phyloP scores from a whole-genome alignment of 2,329 filamentous ascomycete genomes.

The Claviceps arundinis region DNA sequence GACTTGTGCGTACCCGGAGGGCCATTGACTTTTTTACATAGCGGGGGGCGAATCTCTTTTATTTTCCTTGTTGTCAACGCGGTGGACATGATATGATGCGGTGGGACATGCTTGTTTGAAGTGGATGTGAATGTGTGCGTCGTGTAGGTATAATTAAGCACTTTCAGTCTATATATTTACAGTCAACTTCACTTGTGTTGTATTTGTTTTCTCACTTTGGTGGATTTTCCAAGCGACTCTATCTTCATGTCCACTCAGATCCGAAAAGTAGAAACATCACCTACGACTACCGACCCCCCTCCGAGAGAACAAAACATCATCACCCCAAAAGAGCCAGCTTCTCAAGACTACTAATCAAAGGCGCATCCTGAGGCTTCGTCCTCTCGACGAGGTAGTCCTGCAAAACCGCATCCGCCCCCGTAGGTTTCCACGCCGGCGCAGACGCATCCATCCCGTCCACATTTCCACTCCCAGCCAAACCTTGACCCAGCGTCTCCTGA shows the following conservation, averaged over 20 bases:
- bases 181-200: too few relatives aligned
- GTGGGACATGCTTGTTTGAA: neutral
- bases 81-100: neutral
- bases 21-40: constrained; percentile 13
- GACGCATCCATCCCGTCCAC: neutral
- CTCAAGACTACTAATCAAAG: constrained; percentile 34
- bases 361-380: constrained; percentile 32
- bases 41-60: constrained; percentile 11
- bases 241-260: too few relatives aligned
- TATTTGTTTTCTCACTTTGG: too few relatives aligned
- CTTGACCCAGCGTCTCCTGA: too few relatives aligned
- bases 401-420: constrained; percentile 39
- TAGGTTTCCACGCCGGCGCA: constrained; percentile 18
- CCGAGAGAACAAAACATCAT: neutral
- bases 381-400: constrained; percentile 35
- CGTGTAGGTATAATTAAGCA: too few relatives aligned
- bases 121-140: too few relatives aligned
- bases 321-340: constrained; percentile 37
- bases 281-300: too few relatives aligned
- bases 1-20: neutral
- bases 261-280: too few relatives aligned
- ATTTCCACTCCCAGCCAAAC: too few relatives aligned
- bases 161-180: too few relatives aligned
- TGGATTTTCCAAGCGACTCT: too few relatives aligned
- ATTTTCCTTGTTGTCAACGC: neutral